Conservation (phyloP, 164 flowering plant species). For the Piper betle region DNA sequence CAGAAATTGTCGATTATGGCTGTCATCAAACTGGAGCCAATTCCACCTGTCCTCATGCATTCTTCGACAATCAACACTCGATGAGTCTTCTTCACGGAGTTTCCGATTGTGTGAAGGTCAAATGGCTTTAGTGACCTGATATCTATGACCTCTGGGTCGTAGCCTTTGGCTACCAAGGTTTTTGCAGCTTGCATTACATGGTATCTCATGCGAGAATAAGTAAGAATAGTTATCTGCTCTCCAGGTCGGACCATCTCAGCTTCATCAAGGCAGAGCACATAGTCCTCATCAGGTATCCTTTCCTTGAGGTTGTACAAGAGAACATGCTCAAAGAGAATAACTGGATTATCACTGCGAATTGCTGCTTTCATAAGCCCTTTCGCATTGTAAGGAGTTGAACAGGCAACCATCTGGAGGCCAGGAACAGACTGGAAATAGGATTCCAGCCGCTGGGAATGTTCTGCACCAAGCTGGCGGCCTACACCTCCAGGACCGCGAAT, state of each 20-base stretch:
- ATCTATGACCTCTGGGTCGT: constrained; percentile 83
- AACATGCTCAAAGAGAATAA: constrained; percentile 79
- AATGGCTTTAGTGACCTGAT: constrained; percentile 85
- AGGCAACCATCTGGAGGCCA: constrained; percentile 90
- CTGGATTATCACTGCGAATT: constrained; percentile 81
- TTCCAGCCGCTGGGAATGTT: constrained; percentile 82
- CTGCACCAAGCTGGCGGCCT: constrained; percentile 86
- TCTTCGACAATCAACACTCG: constrained; percentile 83
- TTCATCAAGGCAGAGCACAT: constrained; percentile 58
- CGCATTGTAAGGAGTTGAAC: constrained; percentile 90
- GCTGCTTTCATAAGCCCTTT: constrained; percentile 95
- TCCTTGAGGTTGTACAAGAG: constrained; percentile 83
- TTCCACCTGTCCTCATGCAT: constrained; percentile 94
- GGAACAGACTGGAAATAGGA: constrained; percentile 90
- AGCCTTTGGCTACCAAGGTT: constrained; percentile 80
- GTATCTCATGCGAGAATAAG: constrained; percentile 90
- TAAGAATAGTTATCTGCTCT: constrained; percentile 69
- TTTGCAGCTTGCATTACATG: constrained; percentile 93
- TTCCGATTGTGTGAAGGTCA: constrained; percentile 79
- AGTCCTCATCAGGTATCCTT: constrained; percentile 82
- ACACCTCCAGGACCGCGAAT: constrained; percentile 94
- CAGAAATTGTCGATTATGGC: constrained; percentile 78
- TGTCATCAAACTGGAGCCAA: constrained; percentile 81
- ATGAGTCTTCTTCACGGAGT: constrained; percentile 80
- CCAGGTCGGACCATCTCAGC: constrained; percentile 97